Base-by-base conservation (phyloP, 2,329 filamentous ascomycete genomes). In the Diaporthe sp. region DNA sequence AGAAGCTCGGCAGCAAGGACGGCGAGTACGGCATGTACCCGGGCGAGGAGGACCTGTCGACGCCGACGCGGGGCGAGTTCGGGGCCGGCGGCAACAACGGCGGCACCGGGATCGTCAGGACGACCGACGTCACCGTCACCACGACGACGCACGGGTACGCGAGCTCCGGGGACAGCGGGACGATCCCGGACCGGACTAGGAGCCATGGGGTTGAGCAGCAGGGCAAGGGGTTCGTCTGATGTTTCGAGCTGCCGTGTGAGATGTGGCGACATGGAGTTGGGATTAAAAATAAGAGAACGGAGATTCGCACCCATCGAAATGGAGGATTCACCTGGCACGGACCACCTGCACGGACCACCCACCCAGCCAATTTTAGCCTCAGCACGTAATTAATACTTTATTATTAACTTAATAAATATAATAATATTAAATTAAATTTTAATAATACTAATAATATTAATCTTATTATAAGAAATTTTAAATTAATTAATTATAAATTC, bases 1-100 rank as follows among this genome's bases (percentile, higher is more conserved):
- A 70, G 46, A 57, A 67, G 37, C 71, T 75, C 25, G 74, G 72
- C 51, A 62, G 67, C 53, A 72, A 74, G 42, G 74, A 75, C 69
- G 28, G 28, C 42, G 65, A 65, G 39, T 31, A 68, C 42, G 42
- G 42, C 8, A 53, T 49, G 37, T 55, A 65, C 68, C 67, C 55
- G 15, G 39, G 49, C 4, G 69, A 75, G 51, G 42, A 44, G 31
- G 39, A 55, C 59, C 44, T 71, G 55, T 25, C 34, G 65, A 55
- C 65, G 65, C 65, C 49, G 49, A 42, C 65, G 31, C 31, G 31
- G 19, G 62, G 12, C 13, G 65, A 31, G 65, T 55, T 55, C 7
- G 25, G 25, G 25, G 25, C 25, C 25, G 49, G 49, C 31, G 31
- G 44, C 28, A 13, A 7, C 39, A 46, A 12, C n/a, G 7, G 3